Percentiles rank a stretch among this genome's conserved stretches.
Evolutionary conservation across 768 basidiomycete genomes (phyloP).

Genomic region (Russula emetica): DNA sequence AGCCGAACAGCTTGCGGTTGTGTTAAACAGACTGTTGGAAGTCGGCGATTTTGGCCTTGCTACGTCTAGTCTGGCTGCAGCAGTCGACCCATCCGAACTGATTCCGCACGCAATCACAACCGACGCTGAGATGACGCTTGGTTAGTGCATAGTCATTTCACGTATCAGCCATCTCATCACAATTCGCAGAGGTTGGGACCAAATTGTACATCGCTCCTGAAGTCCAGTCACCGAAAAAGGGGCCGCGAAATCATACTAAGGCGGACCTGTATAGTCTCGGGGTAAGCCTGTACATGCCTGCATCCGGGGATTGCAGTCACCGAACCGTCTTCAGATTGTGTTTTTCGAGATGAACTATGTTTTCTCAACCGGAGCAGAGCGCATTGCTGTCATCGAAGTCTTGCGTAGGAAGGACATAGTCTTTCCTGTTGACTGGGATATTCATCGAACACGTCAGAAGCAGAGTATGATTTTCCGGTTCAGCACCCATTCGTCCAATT

Average conservation of each 20-base stretch:
- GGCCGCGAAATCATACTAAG: constrained; percentile 76
- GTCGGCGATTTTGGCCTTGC: constrained; percentile 94
- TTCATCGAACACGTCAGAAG: constrained; percentile 54
- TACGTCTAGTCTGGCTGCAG: constrained; percentile 73
- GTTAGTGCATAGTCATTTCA: constrained; percentile 35
- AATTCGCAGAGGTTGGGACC: constrained; percentile 73
- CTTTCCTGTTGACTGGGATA: constrained; percentile 76
- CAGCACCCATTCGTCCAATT: neutral
- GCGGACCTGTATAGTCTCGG: constrained; percentile 95
- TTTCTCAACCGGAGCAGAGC: constrained; percentile 78
- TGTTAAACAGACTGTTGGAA: constrained; percentile 31
- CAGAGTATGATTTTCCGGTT: constrained; percentile 50
- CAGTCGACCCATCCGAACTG: constrained; percentile 70
- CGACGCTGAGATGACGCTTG: constrained; percentile 73
- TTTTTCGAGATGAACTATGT: constrained; percentile 96
- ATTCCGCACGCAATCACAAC: constrained; percentile 42
- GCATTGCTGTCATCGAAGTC: constrained; percentile 77
- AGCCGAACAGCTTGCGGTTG: neutral
- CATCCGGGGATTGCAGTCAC: neutral
- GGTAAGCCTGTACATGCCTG: constrained; percentile 42
- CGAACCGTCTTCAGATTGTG: constrained; percentile 57
- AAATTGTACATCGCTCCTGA: constrained; percentile 92
- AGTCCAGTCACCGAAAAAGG: constrained; percentile 56
- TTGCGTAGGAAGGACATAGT: constrained; percentile 66
- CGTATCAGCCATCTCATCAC: neutral